Base-by-base conservation (phyloP, 108 stramenopile genomes). In the Pseudonitzschia pungens region DNA sequence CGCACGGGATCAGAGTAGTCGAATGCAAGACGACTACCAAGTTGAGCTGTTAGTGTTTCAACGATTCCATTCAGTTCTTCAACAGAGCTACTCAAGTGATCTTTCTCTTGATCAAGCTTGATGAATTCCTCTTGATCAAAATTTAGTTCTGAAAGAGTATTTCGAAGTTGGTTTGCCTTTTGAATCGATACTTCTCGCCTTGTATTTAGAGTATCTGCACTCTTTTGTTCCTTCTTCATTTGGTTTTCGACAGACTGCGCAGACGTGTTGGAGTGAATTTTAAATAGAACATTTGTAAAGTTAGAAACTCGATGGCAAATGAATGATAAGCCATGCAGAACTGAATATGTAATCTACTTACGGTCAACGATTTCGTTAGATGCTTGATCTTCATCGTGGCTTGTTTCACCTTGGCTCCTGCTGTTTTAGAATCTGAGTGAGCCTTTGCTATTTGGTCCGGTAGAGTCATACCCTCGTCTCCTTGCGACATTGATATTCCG, bases 351-450 rank as follows among this genome's bases (percentile, higher is more conserved):
- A 42, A 68, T 16, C 27, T 5, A 72, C 87, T 75, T 76, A 92
- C 90, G 82, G 87, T 77, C 44, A 92, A 48, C 24, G 91, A 77
- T 63, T 92, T 92, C 24, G 71, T 75, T 36, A 96, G 80, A 77
- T 98, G 97, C 21, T 85, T 80, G 65, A 96, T 91, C 76, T 96
- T 95, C 94, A 96, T 94, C 62, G 84, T 72, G 22, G 91, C 88
- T 82, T 96, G 97, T 71, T 90, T 92, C 18, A 83, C 91, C 80
- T 90, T 92, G 5, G 96, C 86, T 59, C 88, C 96, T 12, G 96
- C 93, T 56, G 84, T 90, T 74, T 95, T 96, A 55, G 93, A 93
- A 59, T 94, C 93, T 45, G 78, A 84, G 62, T 89, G 89, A 31
- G 93, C 96, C 52, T 87, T 85, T 40, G 86, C 83, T 52, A 96